Conservation (phyloP, 345 rosid genomes). For the Lepidium didymum region DNA sequence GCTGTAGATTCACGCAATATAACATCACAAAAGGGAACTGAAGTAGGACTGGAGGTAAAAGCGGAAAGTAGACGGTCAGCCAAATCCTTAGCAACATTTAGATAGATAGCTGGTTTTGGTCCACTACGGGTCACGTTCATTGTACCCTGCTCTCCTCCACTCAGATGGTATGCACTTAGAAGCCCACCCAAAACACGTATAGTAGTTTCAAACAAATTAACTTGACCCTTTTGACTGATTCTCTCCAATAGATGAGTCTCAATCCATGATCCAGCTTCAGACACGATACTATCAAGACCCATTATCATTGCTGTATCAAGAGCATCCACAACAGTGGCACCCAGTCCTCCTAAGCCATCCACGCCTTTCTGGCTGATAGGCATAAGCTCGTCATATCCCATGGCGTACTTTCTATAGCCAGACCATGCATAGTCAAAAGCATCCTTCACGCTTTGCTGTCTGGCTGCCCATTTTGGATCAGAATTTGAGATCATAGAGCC, state of each 20-base stretch:
- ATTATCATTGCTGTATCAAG: constrained; percentile 98
- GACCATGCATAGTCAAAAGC: constrained; percentile 94
- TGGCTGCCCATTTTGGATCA: constrained; percentile 53
- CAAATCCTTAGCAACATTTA: constrained; percentile 68
- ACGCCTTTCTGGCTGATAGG: constrained; percentile 66
- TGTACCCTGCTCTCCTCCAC: constrained; percentile 60
- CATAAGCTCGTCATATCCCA: constrained; percentile 95
- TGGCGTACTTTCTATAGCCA: constrained; percentile 80
- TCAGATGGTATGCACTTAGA: constrained; percentile 92
- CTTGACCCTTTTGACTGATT: constrained; percentile 84
- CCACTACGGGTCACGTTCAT: constrained; percentile 41
- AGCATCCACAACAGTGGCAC: constrained; percentile 93
- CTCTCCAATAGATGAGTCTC: constrained; percentile 70
- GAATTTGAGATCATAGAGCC: constrained; percentile 13
- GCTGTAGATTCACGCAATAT: constrained; percentile 66
- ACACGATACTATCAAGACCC: constrained; percentile 70
- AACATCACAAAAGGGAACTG: constrained; percentile 82
- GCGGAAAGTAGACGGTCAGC: constrained; percentile 88
- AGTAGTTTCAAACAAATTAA: constrained; percentile 95
- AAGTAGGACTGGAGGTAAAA: constrained; percentile 74
- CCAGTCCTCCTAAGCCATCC: constrained; percentile 94
- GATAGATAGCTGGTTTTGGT: constrained; percentile 66
- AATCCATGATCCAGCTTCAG: constrained; percentile 86
- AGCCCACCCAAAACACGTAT: constrained; percentile 97
- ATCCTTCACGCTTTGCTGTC: constrained; percentile 67